Percentiles rank a stretch among this genome's conserved stretches.
phyloP scores from a whole-genome alignment of 768 basidiomycete genomes.

The Coprinopsis cinerea region DNA sequence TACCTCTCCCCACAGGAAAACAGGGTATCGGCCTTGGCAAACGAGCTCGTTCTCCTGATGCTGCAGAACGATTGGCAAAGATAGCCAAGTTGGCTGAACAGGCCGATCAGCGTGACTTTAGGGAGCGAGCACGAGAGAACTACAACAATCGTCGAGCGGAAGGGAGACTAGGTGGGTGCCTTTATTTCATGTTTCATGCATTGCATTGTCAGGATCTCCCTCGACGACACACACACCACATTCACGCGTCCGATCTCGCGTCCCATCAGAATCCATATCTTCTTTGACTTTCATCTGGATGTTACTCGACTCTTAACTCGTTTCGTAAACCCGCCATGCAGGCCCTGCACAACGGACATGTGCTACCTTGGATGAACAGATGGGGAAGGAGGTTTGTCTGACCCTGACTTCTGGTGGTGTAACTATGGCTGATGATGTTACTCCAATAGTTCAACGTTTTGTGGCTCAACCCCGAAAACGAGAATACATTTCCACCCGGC shows the following conservation, averaged over 20 bases:
- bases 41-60: constrained; percentile 58
- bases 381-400: constrained; percentile 48
- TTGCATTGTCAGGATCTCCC: no score
- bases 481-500: constrained; percentile 60
- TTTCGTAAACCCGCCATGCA: constrained; percentile 14
- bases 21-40: constrained; percentile 72
- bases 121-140: constrained; percentile 64
- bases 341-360: constrained; percentile 72
- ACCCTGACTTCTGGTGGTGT: background rate
- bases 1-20: no score
- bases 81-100: constrained; percentile 72
- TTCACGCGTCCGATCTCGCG: no score
- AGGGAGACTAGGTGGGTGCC: constrained; percentile 46
- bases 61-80: constrained; percentile 62
- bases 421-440: background rate
- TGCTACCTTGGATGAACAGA: constrained; percentile 65
- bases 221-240: no score
- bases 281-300: constrained; percentile 4
- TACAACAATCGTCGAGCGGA: constrained; percentile 76
- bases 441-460: constrained; percentile 67
- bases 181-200: background rate
- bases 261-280: no score
- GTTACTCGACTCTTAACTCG: constrained; percentile 2
- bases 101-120: constrained; percentile 50
- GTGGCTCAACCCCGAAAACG: constrained; percentile 66